These are phyloP conservation scores for Athelia psychrophila DNA, from an alignment of 1,284 basidiomycete species.

Conservation along the genomic window DNA sequence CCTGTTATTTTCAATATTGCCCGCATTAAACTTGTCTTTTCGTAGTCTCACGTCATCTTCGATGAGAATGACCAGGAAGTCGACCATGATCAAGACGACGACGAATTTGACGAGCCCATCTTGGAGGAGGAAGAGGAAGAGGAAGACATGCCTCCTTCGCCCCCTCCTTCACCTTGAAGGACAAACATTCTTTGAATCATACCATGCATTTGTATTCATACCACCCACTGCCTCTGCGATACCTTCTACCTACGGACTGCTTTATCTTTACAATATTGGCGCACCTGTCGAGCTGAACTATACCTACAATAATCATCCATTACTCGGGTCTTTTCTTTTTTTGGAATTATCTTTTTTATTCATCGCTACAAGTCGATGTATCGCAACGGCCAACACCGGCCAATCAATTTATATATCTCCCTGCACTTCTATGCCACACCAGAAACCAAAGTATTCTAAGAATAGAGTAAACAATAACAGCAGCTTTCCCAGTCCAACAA, in stretches of 20 bases:
- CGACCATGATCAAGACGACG: conserved; percentile 42
- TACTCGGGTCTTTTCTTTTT: too few relatives aligned
- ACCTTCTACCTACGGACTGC: background rate
- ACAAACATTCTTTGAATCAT: background rate
- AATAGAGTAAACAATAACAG: too few relatives aligned
- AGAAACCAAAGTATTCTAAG: too few relatives aligned
- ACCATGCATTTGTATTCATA: background rate
- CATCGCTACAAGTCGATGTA: too few relatives aligned
- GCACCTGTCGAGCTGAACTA: background rate
- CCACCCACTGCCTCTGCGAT: background rate
- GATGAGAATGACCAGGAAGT: conserved; percentile 39
- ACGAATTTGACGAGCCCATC: conserved; percentile 45
- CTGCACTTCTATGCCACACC: too few relatives aligned
- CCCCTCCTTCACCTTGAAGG: background rate
- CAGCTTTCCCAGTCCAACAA: too few relatives aligned
- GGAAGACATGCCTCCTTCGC: conserved; percentile 13
- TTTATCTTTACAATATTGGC: background rate
- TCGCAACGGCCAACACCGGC: too few relatives aligned
- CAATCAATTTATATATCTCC: too few relatives aligned
- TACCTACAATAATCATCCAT: background rate
- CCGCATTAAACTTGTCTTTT: conserved; percentile 3
- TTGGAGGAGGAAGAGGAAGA: conserved; percentile 46
- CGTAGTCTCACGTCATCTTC: conserved; percentile 48
- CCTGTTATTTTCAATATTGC: background rate
- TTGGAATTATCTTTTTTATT: too few relatives aligned